Conservation (phyloP, 306 rosid species). For the Fagus crenata region DNA sequence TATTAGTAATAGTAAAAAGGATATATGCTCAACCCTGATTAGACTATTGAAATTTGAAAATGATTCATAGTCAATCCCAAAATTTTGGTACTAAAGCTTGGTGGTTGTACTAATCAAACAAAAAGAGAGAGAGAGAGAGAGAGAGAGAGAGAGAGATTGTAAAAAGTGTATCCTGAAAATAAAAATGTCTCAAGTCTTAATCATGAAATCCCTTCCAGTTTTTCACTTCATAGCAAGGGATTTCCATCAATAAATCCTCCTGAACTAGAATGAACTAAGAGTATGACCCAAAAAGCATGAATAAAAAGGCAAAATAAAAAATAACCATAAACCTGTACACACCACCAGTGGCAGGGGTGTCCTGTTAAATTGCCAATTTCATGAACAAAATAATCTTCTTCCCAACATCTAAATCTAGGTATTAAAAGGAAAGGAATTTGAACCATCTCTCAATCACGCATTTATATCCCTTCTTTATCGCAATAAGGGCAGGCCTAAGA, state of each 20-base stretch:
- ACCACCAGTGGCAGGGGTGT: conserved; percentile 36
- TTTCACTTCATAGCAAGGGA: conserved; percentile 15
- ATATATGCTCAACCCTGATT: too few relatives aligned
- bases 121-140: background rate
- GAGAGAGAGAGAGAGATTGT: background rate
- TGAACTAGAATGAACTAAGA: conserved; percentile 19
- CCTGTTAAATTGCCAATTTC: conserved; percentile 36
- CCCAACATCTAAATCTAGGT: conserved; percentile 52
- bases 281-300: conserved; percentile 24
- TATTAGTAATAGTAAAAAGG: too few relatives aligned
- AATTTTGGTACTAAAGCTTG: too few relatives aligned
- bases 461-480: conserved; percentile 33
- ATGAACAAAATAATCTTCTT: conserved; percentile 41
- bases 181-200: background rate
- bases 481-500: conserved; percentile 38
- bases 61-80: too few relatives aligned
- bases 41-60: too few relatives aligned
- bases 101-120: too few relatives aligned
- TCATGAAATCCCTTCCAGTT: background rate
- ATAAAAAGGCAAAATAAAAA: conserved; percentile 19
- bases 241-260: background rate
- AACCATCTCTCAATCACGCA: conserved; percentile 34
- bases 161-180: too few relatives aligned
- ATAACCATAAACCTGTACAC: conserved; percentile 51
- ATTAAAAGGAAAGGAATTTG: conserved; percentile 36